Base-by-base conservation (phyloP, 2,329 filamentous ascomycete genomes). In the Penicillium hordei region DNA sequence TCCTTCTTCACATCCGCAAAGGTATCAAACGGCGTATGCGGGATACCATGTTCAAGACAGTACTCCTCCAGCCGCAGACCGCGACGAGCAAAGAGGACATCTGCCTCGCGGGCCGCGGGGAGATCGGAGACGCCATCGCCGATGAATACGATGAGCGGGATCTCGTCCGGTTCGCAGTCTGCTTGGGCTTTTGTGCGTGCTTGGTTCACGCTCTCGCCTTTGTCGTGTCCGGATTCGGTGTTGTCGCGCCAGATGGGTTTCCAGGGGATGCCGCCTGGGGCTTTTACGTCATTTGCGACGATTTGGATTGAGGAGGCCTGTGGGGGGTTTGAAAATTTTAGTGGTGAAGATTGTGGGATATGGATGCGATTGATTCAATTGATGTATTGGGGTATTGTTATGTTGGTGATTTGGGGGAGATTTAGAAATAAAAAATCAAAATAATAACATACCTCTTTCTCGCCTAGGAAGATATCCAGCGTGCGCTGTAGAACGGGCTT, bases 81-180 rank as follows among this genome's bases (percentile, higher is more conserved):
- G n/a, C 82, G 80, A 12, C 86, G 81, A 0, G 87, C 86, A 66
- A 89, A 89, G 12, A 89, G 81, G 0, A 89, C 83, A 67, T 89
- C 87, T 1, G 86, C 85, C 67, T 89, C 81, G 31, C 85, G 78
- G 1, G 87, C 86, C 3, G 86, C 86, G 0, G 87, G 81, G 1
- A 89, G 78, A 67, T 89, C 87, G 0, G 84, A 87, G 6, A 89
- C 85, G 23, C 86, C 87, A 66, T 89, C 87, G 48, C 87, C 86
- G 63, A 89, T 88, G 74, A 89, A 89, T 52, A 89, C 77, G 63
- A 89, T 87, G 51, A 89, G 76, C 0, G 86, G 86, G 46, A 88
- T 81, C 2, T 84, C 83, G 55, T 83, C 85, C 58, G 88, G 83
- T 17, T 83, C 82, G 58, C 80, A 82, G 48, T 81, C 75, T 5